These are phyloP conservation scores for Schizophyllum commune DNA, from an alignment of 1,284 basidiomycete genomes.

Conservation along the genomic window DNA sequence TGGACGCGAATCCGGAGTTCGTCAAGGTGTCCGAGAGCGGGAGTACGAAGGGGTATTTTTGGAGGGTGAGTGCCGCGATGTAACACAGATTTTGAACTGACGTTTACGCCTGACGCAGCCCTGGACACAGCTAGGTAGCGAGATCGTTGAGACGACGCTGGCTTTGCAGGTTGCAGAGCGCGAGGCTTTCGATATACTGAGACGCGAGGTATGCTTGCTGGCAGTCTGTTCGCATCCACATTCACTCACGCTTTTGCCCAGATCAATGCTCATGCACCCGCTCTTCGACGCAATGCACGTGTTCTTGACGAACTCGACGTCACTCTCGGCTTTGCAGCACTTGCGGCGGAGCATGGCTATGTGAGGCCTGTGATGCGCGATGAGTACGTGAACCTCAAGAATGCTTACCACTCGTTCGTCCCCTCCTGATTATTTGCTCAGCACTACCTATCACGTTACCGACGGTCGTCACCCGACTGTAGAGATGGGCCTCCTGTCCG, in stretches of 20 bases:
- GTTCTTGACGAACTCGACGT: constrained; percentile 90
- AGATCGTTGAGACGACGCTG: constrained; percentile 51
- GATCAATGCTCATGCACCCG: constrained; percentile 52
- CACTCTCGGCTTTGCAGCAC: constrained; percentile 71
- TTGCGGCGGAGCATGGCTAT: constrained; percentile 77
- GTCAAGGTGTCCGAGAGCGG: constrained; percentile 51
- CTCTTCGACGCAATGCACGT: constrained; percentile 68
- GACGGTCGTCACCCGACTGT: constrained; percentile 91
- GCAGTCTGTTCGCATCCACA: no score
- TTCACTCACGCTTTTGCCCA: constrained; percentile 19
- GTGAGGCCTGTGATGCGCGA: constrained; percentile 66
- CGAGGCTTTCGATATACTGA: constrained; percentile 62
- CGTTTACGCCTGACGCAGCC: constrained; percentile 32
- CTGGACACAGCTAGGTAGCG: constrained; percentile 68
- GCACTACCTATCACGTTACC: constrained; percentile 57
- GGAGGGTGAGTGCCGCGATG: constrained; percentile 39
- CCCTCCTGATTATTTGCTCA: constrained; percentile 19
- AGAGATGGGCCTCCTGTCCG: constrained; percentile 76
- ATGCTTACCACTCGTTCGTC: neutral
- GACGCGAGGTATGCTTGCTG: constrained; percentile 46
- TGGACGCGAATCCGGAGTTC: constrained; percentile 44
- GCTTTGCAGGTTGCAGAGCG: constrained; percentile 56
- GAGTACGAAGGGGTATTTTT: constrained; percentile 65
- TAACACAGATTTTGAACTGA: constrained; percentile 1
- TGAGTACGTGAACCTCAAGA: constrained; percentile 43